A percentile compares a stretch with the other conserved stretches of the same genome.
phyloP scores from a whole-genome alignment of 345 rosid species.

The Psidium guajava region DNA sequence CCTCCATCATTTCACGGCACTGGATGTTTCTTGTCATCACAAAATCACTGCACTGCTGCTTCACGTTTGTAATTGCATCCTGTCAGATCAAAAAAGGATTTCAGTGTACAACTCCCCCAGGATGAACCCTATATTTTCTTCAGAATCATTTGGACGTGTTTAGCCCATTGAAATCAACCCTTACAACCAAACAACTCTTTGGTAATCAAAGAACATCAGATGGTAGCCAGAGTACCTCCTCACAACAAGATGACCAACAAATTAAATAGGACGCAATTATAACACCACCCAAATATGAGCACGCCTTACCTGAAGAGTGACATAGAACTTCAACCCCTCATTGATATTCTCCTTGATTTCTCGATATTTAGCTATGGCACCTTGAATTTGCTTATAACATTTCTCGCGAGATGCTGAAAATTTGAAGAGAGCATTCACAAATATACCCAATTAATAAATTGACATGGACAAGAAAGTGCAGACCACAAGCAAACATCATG shows the following conservation, averaged over 20 bases:
- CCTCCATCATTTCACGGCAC: slow-evolving; percentile 96
- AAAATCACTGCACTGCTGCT: slow-evolving; percentile 98
- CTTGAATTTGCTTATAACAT: slow-evolving; percentile 89
- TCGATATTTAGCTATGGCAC: slow-evolving; percentile 75
- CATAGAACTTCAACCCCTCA: slow-evolving; percentile 94
- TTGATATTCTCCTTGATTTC: slow-evolving; percentile 95
- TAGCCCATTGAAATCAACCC: background rate
- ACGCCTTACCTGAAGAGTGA: slow-evolving; percentile 77
- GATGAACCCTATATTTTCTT: background rate
- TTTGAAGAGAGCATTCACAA: background rate
- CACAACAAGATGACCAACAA: background rate
- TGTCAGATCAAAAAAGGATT: slow-evolving; percentile 8
- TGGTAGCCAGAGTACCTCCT: background rate
- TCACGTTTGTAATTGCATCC: slow-evolving; percentile 93
- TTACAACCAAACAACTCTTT: background rate
- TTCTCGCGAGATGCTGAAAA: slow-evolving; percentile 75
- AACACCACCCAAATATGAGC: background rate
- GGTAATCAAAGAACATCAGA: background rate
- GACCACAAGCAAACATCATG: background rate
- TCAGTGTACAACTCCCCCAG: background rate
- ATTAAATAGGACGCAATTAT: background rate
- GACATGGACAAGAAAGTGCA: background rate
- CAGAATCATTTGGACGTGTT: background rate
- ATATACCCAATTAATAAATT: background rate
- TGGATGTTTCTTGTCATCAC: slow-evolving; percentile 96